A percentile compares a stretch with the other conserved stretches of the same genome.
Conservation (phyloP, 345 rosid genomes). For the Adansonia digitata region DNA sequence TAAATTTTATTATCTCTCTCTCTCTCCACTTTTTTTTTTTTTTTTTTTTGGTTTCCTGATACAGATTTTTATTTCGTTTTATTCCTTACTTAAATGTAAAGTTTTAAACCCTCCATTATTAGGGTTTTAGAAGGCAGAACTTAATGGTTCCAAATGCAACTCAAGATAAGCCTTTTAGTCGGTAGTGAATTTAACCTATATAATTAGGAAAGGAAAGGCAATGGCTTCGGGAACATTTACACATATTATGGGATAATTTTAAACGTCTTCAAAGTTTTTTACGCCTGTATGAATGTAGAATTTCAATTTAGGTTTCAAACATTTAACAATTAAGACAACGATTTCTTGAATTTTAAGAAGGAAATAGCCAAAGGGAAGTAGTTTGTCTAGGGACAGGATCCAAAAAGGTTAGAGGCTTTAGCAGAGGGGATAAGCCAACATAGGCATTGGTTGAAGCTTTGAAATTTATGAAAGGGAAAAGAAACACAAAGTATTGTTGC, state of each 20-base stretch:
- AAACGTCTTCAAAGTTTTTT: not conserved
- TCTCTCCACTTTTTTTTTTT: no score
- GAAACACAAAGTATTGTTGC: not conserved
- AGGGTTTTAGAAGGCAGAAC: not conserved
- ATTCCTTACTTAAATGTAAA: not conserved
- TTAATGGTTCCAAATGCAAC: not conserved
- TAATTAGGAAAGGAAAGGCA: not conserved
- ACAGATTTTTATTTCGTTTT: not conserved
- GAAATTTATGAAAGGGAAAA: not conserved
- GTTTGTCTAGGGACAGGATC: not conserved
- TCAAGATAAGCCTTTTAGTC: not conserved
- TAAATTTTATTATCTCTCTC: not conserved
- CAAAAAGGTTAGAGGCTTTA: not conserved
- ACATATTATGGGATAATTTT: not conserved
- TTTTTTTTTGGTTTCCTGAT: no score
- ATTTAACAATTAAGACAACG: not conserved
- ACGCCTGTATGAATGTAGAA: not conserved
- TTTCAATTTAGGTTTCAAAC: not conserved
- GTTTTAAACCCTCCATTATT: not conserved
- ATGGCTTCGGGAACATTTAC: not conserved
- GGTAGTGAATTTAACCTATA: not conserved
- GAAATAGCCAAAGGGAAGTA: not conserved
- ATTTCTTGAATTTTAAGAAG: not conserved
- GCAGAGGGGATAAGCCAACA: not conserved
- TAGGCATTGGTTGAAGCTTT: not conserved